A percentile compares a stretch with the other conserved stretches of the same genome.
Conservation (phyloP, 139 green algal species). For the Haematococcus sp. region DNA sequence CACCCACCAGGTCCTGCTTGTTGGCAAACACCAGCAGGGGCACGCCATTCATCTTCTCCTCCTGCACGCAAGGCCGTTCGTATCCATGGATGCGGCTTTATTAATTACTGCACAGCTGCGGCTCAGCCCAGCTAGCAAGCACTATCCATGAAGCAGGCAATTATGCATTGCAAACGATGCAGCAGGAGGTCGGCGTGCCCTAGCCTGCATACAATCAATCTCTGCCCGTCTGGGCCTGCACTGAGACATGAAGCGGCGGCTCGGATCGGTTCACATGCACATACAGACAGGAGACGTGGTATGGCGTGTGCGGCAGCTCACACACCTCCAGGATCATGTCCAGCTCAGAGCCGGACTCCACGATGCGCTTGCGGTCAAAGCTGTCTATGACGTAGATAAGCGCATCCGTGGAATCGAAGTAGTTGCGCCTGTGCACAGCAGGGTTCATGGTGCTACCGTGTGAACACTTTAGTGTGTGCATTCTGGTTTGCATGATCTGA, state of each 20-base stretch:
- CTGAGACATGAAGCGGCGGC: no score
- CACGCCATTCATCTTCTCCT: slow-evolving; percentile 73
- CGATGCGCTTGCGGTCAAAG: slow-evolving; percentile 69
- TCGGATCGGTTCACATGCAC: no score
- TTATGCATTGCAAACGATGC: not conserved
- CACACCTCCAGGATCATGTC: slow-evolving; percentile 58
- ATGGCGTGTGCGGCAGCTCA: no score
- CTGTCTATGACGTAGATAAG: slow-evolving; percentile 84
- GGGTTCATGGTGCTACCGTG: no score
- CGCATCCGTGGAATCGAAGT: slow-evolving; percentile 78
- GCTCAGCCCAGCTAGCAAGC: no score
- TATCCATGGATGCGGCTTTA: not conserved
- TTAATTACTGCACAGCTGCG: not conserved
- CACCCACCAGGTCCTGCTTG: slow-evolving; percentile 77
- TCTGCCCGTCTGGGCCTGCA: no score
- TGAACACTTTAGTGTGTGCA: no score
- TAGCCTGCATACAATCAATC: no score
- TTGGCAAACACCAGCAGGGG: slow-evolving; percentile 79
- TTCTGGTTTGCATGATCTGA: no score
- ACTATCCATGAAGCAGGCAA: not conserved
- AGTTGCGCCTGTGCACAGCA: slow-evolving; percentile 63
- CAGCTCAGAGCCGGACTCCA: slow-evolving; percentile 67
- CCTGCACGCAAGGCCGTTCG: slow-evolving; percentile 42
- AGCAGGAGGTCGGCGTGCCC: no score
- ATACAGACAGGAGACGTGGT: no score